Percentiles rank a stretch among this genome's conserved stretches.
Conservation (phyloP, 2,329 filamentous ascomycete genomes). For the Bretziella fagacearum region DNA sequence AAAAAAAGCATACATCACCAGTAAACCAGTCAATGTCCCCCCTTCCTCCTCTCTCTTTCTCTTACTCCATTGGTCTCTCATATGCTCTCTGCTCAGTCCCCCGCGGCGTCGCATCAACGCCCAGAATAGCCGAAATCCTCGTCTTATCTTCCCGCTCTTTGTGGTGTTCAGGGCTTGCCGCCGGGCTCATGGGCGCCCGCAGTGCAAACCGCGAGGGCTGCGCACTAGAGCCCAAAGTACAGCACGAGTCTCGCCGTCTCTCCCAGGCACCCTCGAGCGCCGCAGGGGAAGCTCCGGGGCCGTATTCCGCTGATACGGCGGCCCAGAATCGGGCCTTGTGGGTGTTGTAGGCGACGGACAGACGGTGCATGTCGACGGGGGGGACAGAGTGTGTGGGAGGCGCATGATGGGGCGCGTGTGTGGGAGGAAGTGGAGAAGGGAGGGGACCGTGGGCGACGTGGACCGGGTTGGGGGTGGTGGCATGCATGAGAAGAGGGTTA, state of each 20-base stretch:
- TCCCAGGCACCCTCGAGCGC: slow-evolving; percentile 57
- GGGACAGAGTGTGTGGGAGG: slow-evolving; percentile 20
- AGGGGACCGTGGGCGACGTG: background rate
- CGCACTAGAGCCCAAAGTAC: background rate
- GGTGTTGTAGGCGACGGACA: slow-evolving; percentile 51
- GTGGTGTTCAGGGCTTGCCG: slow-evolving; percentile 32
- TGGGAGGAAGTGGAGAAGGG: slow-evolving; percentile 26
- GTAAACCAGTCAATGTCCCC: background rate
- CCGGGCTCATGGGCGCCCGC: slow-evolving; percentile 35
- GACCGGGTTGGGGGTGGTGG: slow-evolving; percentile 23
- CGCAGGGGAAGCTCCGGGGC: slow-evolving; percentile 40
- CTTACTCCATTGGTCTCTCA: slow-evolving; percentile 16
- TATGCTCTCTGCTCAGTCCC: slow-evolving; percentile 20
- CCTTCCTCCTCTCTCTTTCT: background rate
- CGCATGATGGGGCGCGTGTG: slow-evolving; percentile 22
- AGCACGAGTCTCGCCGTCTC: slow-evolving; percentile 17
- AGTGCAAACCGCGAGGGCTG: slow-evolving; percentile 14
- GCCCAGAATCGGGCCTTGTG: slow-evolving; percentile 60
- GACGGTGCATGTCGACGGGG: slow-evolving; percentile 45
- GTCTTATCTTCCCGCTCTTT: slow-evolving; percentile 36
- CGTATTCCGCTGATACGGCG: slow-evolving; percentile 55
- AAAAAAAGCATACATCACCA: slow-evolving; percentile 8
- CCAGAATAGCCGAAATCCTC: slow-evolving; percentile 45
- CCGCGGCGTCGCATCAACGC: slow-evolving; percentile 40
- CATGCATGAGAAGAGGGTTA: slow-evolving; percentile 23